Percentiles rank a stretch among this genome's conserved stretches.
phyloP scores from a whole-genome alignment of 768 basidiomycete species.

The Pisolithus microcarpus region DNA sequence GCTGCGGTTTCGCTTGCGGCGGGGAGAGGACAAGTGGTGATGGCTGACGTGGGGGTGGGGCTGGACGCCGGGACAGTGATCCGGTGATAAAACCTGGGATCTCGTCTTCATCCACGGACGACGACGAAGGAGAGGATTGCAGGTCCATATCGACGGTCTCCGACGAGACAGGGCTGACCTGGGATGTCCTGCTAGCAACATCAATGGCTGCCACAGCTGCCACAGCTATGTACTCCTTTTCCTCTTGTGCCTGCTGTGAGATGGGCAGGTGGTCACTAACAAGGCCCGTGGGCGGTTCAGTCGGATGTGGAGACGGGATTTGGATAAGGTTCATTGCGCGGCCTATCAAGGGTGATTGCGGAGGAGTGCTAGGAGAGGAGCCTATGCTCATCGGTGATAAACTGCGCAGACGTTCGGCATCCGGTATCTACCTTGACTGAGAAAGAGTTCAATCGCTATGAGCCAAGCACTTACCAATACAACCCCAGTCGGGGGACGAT shows the following conservation, averaged over 20 bases:
- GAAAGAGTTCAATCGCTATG: constrained; percentile 4
- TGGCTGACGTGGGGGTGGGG: constrained; percentile 10
- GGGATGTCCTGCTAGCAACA: constrained; percentile 23
- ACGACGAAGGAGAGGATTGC: constrained; percentile 27
- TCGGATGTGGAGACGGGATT: constrained; percentile 3
- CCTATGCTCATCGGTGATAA: constrained; percentile 59
- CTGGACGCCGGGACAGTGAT: constrained; percentile 20
- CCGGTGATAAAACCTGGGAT: constrained; percentile 30
- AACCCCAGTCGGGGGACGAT: constrained; percentile 11
- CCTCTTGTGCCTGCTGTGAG: constrained; percentile 13
- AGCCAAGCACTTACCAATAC: constrained; percentile 15
- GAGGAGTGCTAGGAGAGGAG: constrained; percentile 36
- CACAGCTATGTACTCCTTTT: constrained; percentile 13
- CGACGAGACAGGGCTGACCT: constrained; percentile 26
- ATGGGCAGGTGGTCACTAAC: constrained; percentile 7
- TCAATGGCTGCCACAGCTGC: constrained; percentile 16
- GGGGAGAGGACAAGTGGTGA: constrained; percentile 20
- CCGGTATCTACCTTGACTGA: constrained; percentile 26
- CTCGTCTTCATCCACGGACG: constrained; percentile 19
- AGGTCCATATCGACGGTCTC: constrained; percentile 30
- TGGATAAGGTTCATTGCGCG: constrained; percentile 3
- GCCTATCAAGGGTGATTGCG: constrained; percentile 14
- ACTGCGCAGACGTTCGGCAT: constrained; percentile 35
- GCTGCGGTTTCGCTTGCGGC: not conserved
- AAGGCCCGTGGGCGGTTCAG: constrained; percentile 2